Conservation (phyloP, 176 grass and related monocot genomes). For the Pontederia crassipes region DNA sequence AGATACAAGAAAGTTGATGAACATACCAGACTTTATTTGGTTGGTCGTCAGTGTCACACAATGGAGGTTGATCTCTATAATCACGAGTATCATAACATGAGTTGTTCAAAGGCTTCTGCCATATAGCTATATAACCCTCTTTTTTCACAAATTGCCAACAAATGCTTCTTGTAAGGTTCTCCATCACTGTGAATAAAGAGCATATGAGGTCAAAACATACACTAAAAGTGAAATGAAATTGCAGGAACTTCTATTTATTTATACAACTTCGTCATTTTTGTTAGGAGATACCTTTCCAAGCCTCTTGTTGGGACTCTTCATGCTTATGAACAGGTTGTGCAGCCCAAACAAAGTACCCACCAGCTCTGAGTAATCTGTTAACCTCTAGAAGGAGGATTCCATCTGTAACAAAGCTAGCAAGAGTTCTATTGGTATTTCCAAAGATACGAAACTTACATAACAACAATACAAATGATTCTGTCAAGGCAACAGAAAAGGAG, state of each 20-base stretch:
- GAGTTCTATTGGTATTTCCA: too few species aligned
- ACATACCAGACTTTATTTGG: slow-evolving; percentile 39
- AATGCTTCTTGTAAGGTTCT: slow-evolving; percentile 61
- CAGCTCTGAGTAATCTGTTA: slow-evolving; percentile 93
- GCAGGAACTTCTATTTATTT: slow-evolving; percentile 15
- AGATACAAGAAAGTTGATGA: background rate
- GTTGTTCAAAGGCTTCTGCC: slow-evolving; percentile 44
- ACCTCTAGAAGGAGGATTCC: slow-evolving; percentile 92
- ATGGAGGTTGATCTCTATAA: slow-evolving; percentile 15
- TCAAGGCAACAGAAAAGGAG: too few species aligned
- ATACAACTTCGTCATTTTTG: background rate
- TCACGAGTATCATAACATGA: slow-evolving; percentile 22
- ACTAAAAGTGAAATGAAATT: slow-evolving; percentile 5
- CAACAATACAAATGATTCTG: background rate
- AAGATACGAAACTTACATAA: slow-evolving; percentile 10
- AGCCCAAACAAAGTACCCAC: slow-evolving; percentile 93
- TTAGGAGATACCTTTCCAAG: slow-evolving; percentile 73
- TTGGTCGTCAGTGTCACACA: slow-evolving; percentile 27
- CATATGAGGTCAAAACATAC: slow-evolving; percentile 14
- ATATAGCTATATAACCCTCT: slow-evolving; percentile 52
- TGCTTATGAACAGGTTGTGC: slow-evolving; percentile 99
- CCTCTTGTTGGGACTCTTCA: slow-evolving; percentile 76
- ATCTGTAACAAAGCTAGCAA: slow-evolving; percentile 40
- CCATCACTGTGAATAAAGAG: slow-evolving; percentile 56
- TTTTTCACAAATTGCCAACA: slow-evolving; percentile 42